A percentile compares a stretch with the other conserved stretches of the same genome.
These are phyloP conservation scores for Dalbergia cochinchinensis DNA, from an alignment of 306 rosid species.

Conservation along the genomic window DNA sequence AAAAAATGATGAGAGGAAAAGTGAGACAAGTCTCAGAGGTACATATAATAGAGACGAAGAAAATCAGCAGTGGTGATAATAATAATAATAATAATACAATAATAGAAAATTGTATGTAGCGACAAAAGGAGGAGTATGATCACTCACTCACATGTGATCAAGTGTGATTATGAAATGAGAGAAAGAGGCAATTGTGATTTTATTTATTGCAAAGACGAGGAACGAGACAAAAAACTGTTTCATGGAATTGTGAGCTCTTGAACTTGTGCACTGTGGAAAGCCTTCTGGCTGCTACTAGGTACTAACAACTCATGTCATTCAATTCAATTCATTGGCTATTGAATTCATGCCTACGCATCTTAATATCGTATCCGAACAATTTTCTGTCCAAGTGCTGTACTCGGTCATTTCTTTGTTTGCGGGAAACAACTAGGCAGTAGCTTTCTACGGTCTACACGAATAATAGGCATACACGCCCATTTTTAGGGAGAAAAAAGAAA, in stretches of 20 bases:
- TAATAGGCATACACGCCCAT: too few species aligned
- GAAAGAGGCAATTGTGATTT: background rate
- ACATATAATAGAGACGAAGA: background rate
- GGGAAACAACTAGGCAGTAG: too few species aligned
- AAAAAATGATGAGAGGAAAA: background rate
- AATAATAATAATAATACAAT: background rate
- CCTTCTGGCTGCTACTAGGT: background rate
- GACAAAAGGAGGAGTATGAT: slow-evolving; percentile 30
- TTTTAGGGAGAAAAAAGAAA: too few species aligned
- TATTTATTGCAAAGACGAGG: too few species aligned
- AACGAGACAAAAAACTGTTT: slow-evolving; percentile 12
- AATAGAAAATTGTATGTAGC: background rate
- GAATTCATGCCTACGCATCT: background rate
- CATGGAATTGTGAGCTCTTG: background rate
- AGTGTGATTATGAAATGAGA: background rate
- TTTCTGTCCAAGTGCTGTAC: background rate
- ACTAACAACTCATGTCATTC: background rate
- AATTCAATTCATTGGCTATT: background rate
- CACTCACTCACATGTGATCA: background rate
- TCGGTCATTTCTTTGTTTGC: too few species aligned
- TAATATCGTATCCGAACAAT: background rate
- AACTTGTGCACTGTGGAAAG: background rate
- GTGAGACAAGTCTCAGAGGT: background rate
- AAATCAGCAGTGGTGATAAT: background rate
- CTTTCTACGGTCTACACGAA: too few species aligned